These are phyloP conservation scores for Bipolaris oryzae DNA, from an alignment of 2,329 filamentous ascomycete species.

Conservation along the genomic window DNA sequence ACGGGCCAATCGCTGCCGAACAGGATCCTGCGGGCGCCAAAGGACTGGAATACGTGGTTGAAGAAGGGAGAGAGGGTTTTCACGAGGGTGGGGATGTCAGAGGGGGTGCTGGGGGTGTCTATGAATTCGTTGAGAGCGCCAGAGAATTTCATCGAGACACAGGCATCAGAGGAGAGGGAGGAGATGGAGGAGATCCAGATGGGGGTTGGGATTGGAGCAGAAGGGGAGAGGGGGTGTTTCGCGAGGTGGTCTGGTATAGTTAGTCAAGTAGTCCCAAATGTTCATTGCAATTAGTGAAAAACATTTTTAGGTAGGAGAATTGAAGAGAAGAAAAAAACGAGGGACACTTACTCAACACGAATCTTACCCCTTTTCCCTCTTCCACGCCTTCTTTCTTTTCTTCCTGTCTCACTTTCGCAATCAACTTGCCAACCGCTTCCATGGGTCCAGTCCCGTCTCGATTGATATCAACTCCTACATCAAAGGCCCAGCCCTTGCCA, in stretches of 20 bases:
- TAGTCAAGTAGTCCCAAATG: not conserved
- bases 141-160: conserved; percentile 89
- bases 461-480: conserved; percentile 82
- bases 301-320: not conserved
- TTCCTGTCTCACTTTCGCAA: conserved; percentile 51
- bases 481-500: conserved; percentile 70
- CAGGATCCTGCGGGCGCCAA: conserved; percentile 73
- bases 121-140: conserved; percentile 80
- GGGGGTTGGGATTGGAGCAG: conserved; percentile 57
- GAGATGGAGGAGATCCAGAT: conserved; percentile 73
- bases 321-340: not conserved
- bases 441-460: conserved; percentile 71
- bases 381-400: conserved; percentile 58
- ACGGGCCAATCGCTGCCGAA: conserved; percentile 96
- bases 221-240: conserved; percentile 75
- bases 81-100: conserved; percentile 6
- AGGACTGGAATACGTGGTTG: conserved; percentile 66
- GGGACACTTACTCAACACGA: conserved; percentile 69
- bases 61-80: conserved; percentile 30
- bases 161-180: conserved; percentile 66
- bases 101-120: conserved; percentile 44
- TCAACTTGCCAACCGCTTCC: conserved; percentile 44
- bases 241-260: conserved; percentile 75
- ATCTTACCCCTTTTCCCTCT: conserved; percentile 60
- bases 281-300: no score